Conservation (phyloP, 2,329 filamentous ascomycete species). For the Paecilomyces sp. region DNA sequence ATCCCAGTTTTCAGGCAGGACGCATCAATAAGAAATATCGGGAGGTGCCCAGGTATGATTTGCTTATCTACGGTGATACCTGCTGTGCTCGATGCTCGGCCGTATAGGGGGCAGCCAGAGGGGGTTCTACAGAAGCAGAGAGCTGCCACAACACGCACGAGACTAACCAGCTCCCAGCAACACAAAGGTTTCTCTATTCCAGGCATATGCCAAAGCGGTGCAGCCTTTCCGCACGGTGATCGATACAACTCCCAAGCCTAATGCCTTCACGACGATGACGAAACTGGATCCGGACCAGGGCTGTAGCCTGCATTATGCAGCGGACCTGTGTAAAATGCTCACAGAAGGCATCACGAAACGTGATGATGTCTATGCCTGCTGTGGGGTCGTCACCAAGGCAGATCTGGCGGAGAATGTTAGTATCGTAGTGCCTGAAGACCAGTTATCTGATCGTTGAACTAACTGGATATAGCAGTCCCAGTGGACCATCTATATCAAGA, state of each 20-base stretch:
- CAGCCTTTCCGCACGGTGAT: slow-evolving; percentile 48
- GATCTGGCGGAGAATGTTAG: slow-evolving; percentile 23
- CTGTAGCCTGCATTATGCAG: slow-evolving; percentile 51
- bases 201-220: slow-evolving; percentile 49
- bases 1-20: slow-evolving; percentile 49
- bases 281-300: slow-evolving; percentile 50
- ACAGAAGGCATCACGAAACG: slow-evolving; percentile 34
- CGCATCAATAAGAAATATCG: slow-evolving; percentile 49
- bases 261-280: slow-evolving; percentile 49
- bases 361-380: slow-evolving; percentile 26
- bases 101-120: background rate
- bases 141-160: background rate
- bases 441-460: background rate
- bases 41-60: slow-evolving; percentile 48
- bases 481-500: slow-evolving; percentile 27
- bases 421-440: background rate
- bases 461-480: slow-evolving; percentile 16
- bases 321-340: slow-evolving; percentile 46
- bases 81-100: background rate
- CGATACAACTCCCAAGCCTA: slow-evolving; percentile 41
- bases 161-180: slow-evolving; percentile 36
- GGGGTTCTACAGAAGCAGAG: background rate
- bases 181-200: slow-evolving; percentile 55
- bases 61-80: background rate
- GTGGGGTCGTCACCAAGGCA: slow-evolving; percentile 27